These are phyloP conservation scores for Arthrobotrys pseudoclavata DNA, from an alignment of 2,329 filamentous ascomycete species.

Conservation along the genomic window DNA sequence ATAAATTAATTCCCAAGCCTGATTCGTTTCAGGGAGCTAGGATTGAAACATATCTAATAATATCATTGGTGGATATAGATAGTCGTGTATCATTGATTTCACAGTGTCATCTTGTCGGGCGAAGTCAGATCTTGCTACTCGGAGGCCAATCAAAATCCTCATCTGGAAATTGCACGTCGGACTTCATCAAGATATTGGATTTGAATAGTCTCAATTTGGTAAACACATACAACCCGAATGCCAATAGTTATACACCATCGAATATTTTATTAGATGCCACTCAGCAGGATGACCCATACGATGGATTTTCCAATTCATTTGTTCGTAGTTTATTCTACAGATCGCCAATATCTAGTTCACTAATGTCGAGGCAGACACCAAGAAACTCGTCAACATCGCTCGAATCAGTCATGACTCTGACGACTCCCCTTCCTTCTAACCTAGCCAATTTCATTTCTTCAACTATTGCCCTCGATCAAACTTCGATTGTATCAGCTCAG, in stretches of 20 bases:
- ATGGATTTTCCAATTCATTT: background rate
- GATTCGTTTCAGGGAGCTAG: too few species aligned
- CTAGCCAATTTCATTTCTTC: background rate
- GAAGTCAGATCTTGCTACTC: slow-evolving; percentile 19
- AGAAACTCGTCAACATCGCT: background rate
- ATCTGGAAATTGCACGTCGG: background rate
- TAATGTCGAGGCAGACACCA: background rate
- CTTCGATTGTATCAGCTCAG: background rate
- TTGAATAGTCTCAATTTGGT: slow-evolving; percentile 18
- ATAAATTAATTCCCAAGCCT: background rate
- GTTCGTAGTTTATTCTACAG: background rate
- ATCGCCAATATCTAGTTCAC: too few species aligned
- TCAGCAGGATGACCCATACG: background rate
- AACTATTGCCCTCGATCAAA: background rate
- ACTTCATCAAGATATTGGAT: slow-evolving; percentile 26
- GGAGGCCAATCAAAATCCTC: background rate
- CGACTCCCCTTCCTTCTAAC: background rate
- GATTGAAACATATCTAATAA: background rate
- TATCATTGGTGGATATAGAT: background rate
- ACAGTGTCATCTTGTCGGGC: slow-evolving; percentile 21
- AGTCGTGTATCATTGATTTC: background rate
- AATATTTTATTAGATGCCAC: background rate
- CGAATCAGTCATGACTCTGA: too few species aligned
- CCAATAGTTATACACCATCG: background rate
- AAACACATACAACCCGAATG: slow-evolving; percentile 1